phyloP scores from a whole-genome alignment of 106 monocot species.

The Dioscorea dumetorum region DNA sequence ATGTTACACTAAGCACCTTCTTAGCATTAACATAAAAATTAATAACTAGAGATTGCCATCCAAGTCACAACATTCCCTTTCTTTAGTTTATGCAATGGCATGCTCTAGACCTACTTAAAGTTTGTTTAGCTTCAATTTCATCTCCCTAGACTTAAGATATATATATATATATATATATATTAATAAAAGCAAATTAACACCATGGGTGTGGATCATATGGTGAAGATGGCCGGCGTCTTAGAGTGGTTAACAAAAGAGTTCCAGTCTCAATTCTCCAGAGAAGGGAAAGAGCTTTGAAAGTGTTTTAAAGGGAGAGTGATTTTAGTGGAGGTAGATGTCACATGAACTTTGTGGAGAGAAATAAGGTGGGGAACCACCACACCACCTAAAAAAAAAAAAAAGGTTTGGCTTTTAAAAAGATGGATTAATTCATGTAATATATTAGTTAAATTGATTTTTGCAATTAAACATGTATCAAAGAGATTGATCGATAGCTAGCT shows the following conservation, averaged over 20 bases:
- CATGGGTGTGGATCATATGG: background rate
- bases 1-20: background rate
- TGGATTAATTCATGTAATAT: background rate
- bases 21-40: background rate
- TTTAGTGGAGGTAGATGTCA: slow-evolving; percentile 26
- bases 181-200: background rate
- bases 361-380: slow-evolving; percentile 16
- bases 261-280: slow-evolving; percentile 1
- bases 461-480: background rate
- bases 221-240: background rate
- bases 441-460: background rate
- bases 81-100: background rate
- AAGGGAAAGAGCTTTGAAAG: slow-evolving; percentile 7
- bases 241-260: slow-evolving; percentile 1
- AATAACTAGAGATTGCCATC: slow-evolving; percentile 9
- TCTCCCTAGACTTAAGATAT: background rate
- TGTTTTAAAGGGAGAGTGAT: background rate
- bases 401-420: background rate
- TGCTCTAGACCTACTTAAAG: slow-evolving; percentile 28
- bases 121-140: slow-evolving; percentile 21
- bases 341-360: background rate
- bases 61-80: slow-evolving; percentile 37
- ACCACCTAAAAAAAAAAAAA: slow-evolving; percentile 2
- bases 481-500: background rate
- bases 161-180: no score